Evolutionary conservation across 495 filamentous ascomycete genomes (phyloP).

Genomic region (Penicillium coprophilum): DNA sequence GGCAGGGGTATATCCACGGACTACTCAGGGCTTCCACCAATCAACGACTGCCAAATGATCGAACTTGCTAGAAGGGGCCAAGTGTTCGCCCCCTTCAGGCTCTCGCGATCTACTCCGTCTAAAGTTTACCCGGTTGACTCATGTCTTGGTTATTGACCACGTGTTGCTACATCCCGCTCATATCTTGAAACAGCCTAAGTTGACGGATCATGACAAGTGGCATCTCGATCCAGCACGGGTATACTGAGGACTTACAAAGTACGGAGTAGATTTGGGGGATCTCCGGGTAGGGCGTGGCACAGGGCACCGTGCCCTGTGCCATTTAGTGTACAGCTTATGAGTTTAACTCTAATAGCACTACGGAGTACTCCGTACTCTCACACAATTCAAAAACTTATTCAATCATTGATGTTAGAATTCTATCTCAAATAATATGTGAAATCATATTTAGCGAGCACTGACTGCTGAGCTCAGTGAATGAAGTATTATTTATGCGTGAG

Average conservation of each 20-base stretch:
- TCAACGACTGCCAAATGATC: constrained; percentile 23
- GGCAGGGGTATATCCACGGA: constrained; percentile 14
- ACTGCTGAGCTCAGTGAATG: background rate
- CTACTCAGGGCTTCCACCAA: constrained; percentile 6
- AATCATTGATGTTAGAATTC: background rate
- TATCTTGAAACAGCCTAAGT: background rate
- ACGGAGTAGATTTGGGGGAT: constrained; percentile 10
- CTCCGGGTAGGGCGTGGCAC: constrained; percentile 7
- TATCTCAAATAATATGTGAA: background rate
- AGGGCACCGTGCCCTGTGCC: background rate
- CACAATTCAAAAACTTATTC: background rate
- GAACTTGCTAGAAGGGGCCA: constrained; percentile 36
- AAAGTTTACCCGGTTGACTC: constrained; percentile 1
- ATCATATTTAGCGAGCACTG: background rate
- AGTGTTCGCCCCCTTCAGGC: constrained; percentile 15
- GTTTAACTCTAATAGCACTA: background rate
- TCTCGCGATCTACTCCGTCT: background rate
- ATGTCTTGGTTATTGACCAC: constrained; percentile 1
- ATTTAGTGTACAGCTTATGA: background rate
- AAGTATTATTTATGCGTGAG: background rate
- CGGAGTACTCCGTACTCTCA: background rate
- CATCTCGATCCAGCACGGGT: background rate
- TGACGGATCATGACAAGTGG: background rate
- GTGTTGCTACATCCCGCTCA: background rate
- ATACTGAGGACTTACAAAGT: background rate